These are phyloP conservation scores for Cyanodermella asteris DNA, from an alignment of 2,329 filamentous ascomycete genomes.

Conservation along the genomic window DNA sequence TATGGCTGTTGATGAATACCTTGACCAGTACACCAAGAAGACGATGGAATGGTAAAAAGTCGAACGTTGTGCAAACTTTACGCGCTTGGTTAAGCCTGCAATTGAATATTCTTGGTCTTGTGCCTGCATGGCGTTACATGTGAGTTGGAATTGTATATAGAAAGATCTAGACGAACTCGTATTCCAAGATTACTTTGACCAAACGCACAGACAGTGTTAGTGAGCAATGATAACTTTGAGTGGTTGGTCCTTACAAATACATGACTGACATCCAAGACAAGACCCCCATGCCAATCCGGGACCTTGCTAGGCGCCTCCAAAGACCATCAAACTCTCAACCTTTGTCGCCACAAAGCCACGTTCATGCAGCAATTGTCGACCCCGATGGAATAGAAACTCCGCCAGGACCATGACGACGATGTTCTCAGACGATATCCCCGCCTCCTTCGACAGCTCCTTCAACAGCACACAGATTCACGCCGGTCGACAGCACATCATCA, in stretches of 20 bases:
- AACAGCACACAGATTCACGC: conserved; percentile 32
- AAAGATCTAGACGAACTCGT: too few relatives aligned
- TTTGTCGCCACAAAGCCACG: conserved; percentile 27
- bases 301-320: conserved; percentile 19
- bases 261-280: too few relatives aligned
- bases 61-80: too few relatives aligned
- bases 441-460: conserved; percentile 24
- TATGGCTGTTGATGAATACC: conserved; percentile 77
- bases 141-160: too few relatives aligned
- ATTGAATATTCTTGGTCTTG: too few relatives aligned
- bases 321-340: conserved; percentile 33
- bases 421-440: conserved; percentile 19
- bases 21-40: conserved; percentile 57
- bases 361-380: conserved; percentile 11
- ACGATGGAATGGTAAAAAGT: conserved; percentile 17
- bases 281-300: conserved; percentile 5
- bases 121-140: too few relatives aligned
- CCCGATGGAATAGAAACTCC: conserved; percentile 35
- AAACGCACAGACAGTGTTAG: too few relatives aligned
- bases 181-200: too few relatives aligned
- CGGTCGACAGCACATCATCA: conserved; percentile 38
- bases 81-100: too few relatives aligned
- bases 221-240: too few relatives aligned
- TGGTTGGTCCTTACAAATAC: too few relatives aligned
- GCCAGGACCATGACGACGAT: conserved; percentile 31